A percentile compares a stretch with the other conserved stretches of the same genome.
These are phyloP conservation scores for Plantago ovata DNA, from an alignment of 257 asterid species.

Conservation along the genomic window DNA sequence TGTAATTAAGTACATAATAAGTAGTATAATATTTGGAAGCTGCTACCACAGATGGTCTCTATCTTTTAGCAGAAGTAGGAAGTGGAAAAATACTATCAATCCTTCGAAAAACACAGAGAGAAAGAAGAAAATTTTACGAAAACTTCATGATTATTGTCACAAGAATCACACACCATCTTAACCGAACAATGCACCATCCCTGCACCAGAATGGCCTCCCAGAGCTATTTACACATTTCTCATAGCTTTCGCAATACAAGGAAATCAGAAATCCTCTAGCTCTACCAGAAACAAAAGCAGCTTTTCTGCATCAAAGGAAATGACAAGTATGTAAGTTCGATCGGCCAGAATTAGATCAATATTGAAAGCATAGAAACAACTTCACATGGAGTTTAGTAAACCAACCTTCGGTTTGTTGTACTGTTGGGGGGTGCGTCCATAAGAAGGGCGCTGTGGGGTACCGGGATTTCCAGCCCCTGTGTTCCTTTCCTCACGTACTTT, in stretches of 20 bases:
- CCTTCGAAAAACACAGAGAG: background rate
- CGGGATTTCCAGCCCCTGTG: conserved; percentile 34
- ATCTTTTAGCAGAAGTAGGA: conserved; percentile 13
- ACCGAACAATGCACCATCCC: conserved; percentile 15
- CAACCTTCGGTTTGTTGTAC: conserved; percentile 38
- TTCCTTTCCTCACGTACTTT: conserved; percentile 56
- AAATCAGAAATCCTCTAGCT: conserved; percentile 3
- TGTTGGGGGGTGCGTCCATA: conserved; percentile 21
- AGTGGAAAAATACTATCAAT: conserved; percentile 12
- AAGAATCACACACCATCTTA: conserved; percentile 19
- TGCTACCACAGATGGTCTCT: conserved; percentile 2
- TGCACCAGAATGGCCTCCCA: conserved; percentile 20
- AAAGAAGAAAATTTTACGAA: conserved; percentile 12
- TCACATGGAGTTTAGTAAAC: background rate
- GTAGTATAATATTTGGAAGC: background rate
- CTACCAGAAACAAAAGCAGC: conserved; percentile 45
- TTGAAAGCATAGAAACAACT: background rate
- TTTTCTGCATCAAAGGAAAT: conserved; percentile 34
- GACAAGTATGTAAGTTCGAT: conserved; percentile 11
- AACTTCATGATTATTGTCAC: conserved; percentile 20
- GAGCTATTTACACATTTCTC: conserved; percentile 24
- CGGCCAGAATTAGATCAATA: background rate
- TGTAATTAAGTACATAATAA: background rate
- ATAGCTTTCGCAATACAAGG: background rate
- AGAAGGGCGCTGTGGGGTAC: conserved; percentile 41